These are phyloP conservation scores for Talaromyces piceae DNA, from an alignment of 2,329 filamentous ascomycete species.

Conservation along the genomic window DNA sequence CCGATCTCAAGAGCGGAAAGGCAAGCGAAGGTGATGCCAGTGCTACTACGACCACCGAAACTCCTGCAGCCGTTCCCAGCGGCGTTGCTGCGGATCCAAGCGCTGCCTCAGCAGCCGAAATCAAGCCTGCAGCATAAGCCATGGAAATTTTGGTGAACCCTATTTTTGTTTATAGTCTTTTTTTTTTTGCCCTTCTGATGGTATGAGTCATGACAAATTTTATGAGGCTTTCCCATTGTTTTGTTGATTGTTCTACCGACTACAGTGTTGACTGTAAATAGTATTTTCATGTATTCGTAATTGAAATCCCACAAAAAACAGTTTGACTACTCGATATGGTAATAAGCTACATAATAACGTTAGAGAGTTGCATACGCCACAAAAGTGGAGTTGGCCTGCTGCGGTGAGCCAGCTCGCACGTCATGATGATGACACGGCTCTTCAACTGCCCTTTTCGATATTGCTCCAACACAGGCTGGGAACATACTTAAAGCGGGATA, in stretches of 20 bases:
- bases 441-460: background rate
- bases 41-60: conserved; percentile 21
- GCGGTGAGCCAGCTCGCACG: background rate
- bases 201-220: conserved; percentile 6
- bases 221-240: background rate
- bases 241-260: background rate
- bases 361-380: background rate
- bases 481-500: background rate
- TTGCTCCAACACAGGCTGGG: background rate
- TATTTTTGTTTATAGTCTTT: background rate
- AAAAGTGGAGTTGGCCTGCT: background rate
- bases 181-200: background rate
- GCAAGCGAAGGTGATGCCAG: conserved; percentile 30
- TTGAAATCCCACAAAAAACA: background rate
- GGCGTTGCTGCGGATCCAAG: background rate
- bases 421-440: background rate
- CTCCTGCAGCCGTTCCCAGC: background rate
- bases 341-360: background rate
- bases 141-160: background rate
- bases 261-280: background rate
- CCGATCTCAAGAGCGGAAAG: conserved; percentile 67
- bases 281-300: background rate
- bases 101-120: background rate
- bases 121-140: background rate
- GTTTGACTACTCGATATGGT: background rate